These are phyloP conservation scores for Sugiyamaella castrensis DNA, from an alignment of 1,139 yeast species.

Conservation along the genomic window DNA sequence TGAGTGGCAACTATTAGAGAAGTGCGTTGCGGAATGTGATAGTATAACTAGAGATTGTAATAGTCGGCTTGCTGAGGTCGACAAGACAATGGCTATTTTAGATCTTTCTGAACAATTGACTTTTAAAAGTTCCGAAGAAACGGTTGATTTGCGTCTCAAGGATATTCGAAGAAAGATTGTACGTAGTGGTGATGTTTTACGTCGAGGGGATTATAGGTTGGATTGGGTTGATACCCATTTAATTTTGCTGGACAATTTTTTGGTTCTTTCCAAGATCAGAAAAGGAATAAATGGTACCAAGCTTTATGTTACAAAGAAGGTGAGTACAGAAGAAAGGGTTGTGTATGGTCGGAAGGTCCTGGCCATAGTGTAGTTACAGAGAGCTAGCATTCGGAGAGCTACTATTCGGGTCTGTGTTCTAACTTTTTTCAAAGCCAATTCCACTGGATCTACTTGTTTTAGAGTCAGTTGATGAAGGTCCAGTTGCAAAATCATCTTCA, in stretches of 20 bases:
- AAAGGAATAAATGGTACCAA: slow-evolving; percentile 36
- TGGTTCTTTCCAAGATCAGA: slow-evolving; percentile 59
- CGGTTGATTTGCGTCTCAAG: slow-evolving; percentile 49
- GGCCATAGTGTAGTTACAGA: no score
- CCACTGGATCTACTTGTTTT: slow-evolving; percentile 41
- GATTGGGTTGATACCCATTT: slow-evolving; percentile 47
- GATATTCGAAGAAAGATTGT: slow-evolving; percentile 55
- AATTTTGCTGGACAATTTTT: slow-evolving; percentile 67
- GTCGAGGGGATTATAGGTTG: slow-evolving; percentile 62
- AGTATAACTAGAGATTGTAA: slow-evolving; percentile 49
- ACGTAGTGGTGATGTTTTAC: slow-evolving; percentile 53
- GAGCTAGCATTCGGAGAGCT: no score
- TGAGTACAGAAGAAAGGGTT: slow-evolving; percentile 16
- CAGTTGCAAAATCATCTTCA: slow-evolving; percentile 34
- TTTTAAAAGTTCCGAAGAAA: slow-evolving; percentile 39
- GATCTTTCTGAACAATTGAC: slow-evolving; percentile 35
- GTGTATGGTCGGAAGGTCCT: no score
- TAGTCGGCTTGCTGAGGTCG: slow-evolving; percentile 42
- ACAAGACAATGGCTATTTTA: slow-evolving; percentile 42
- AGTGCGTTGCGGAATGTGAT: slow-evolving; percentile 52
- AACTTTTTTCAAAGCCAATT: slow-evolving; percentile 34
- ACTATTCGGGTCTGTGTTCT: neutral
- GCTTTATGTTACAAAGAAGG: slow-evolving; percentile 35
- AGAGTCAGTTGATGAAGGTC: slow-evolving; percentile 36
- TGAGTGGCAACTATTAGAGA: slow-evolving; percentile 53